These are phyloP conservation scores for Boletus pseudo-olivaceus DNA, from an alignment of 768 basidiomycete species.

Conservation along the genomic window DNA sequence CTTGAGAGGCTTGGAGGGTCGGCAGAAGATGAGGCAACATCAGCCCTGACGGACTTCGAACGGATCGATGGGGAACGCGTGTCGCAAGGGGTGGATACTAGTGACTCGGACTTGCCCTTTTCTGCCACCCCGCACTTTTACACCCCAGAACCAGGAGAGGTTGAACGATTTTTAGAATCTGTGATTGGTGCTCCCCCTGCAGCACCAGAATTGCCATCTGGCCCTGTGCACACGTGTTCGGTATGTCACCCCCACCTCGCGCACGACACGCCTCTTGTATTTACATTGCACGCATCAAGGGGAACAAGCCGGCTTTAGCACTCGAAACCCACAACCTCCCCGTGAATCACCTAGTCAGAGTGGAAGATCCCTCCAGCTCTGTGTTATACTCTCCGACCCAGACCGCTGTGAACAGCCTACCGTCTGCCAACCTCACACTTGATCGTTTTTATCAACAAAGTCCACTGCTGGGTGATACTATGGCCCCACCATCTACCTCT, in stretches of 20 bases:
- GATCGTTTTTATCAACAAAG: constrained; percentile 1
- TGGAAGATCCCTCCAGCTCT: constrained; percentile 1
- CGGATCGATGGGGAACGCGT: constrained; percentile 7
- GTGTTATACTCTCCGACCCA: constrained; percentile 11
- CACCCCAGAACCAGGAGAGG: constrained; percentile 23
- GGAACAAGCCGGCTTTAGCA: constrained; percentile 6
- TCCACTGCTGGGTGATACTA: constrained; percentile 7
- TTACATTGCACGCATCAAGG: constrained; percentile 7
- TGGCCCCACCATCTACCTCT: constrained; percentile 7
- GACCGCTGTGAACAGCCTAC: constrained; percentile 8
- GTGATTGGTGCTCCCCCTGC: constrained; percentile 15
- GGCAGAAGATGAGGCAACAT: neutral
- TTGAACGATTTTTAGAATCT: constrained; percentile 25
- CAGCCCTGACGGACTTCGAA: neutral
- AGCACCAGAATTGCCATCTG: neutral
- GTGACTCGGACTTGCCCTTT: neutral
- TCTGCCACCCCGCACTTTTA: constrained; percentile 7
- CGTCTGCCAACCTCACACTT: neutral
- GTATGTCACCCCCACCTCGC: constrained; percentile 17
- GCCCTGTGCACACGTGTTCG: constrained; percentile 7
- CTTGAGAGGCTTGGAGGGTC: constrained; percentile 22
- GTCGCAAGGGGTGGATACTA: neutral
- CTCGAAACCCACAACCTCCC: constrained; percentile 16
- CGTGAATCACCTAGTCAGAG: constrained; percentile 1
- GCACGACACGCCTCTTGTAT: neutral